Evolutionary conservation across 2,329 filamentous ascomycete species (phyloP).

Genomic region (Thelonectria discophora): DNA sequence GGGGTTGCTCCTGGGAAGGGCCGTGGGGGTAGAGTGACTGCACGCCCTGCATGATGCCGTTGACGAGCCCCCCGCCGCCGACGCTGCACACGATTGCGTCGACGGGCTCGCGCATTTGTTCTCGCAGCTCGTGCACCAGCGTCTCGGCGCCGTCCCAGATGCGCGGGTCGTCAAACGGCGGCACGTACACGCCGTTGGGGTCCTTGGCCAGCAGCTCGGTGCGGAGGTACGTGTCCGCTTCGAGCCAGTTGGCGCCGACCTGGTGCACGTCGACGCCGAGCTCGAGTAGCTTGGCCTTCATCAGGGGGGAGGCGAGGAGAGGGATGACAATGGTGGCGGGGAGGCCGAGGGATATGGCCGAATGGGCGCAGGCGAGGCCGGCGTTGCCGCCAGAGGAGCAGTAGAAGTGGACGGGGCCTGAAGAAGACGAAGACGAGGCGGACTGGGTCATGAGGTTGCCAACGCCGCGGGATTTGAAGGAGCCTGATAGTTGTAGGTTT

Average conservation of each 20-base stretch:
- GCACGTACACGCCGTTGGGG: conserved; percentile 67
- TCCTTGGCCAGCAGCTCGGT: conserved; percentile 64
- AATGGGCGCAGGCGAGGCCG: conserved; percentile 81
- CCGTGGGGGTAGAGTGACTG: conserved; percentile 56
- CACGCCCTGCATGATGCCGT: conserved; percentile 77
- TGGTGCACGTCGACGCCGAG: conserved; percentile 77
- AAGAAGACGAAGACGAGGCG: conserved; percentile 44
- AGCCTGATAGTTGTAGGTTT: conserved; percentile 83
- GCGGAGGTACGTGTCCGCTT: conserved; percentile 74
- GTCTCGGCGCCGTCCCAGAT: conserved; percentile 73
- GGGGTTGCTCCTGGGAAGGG: too few species aligned
- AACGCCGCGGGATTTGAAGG: conserved; percentile 85
- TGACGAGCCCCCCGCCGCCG: conserved; percentile 82
- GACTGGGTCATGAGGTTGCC: conserved; percentile 70
- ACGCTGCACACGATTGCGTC: conserved; percentile 81
- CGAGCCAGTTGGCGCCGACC: conserved; percentile 72
- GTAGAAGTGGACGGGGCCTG: conserved; percentile 74
- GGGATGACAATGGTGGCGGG: conserved; percentile 82
- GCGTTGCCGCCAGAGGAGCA: conserved; percentile 85
- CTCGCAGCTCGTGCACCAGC: conserved; percentile 62
- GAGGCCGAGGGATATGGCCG: conserved; percentile 69
- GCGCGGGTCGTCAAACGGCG: conserved; percentile 74
- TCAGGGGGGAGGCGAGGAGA: conserved; percentile 68
- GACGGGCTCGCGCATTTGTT: conserved; percentile 57
- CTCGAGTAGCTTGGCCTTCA: conserved; percentile 74